Conservation (phyloP, 768 basidiomycete species). For the Lentinula aciculospora region DNA sequence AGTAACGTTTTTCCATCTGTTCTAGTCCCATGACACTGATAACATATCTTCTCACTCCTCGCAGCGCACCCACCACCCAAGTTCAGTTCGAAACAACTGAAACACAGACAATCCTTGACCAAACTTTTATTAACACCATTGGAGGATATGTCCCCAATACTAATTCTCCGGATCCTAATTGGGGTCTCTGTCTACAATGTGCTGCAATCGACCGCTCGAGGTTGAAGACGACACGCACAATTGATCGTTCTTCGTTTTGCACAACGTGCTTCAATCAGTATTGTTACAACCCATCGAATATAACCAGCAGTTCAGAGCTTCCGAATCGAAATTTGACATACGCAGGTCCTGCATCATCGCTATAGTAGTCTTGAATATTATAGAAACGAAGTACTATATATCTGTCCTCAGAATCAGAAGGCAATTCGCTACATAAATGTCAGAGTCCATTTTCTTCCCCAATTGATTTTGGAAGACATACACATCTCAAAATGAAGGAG, state of each 20-base stretch:
- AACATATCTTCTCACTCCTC: constrained; percentile 20
- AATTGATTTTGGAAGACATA: too few relatives aligned
- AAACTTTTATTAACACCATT: constrained; percentile 47
- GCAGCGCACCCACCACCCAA: constrained; percentile 45
- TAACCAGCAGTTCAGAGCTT: constrained; percentile 35
- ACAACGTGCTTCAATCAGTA: constrained; percentile 47
- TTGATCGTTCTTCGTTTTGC: constrained; percentile 34
- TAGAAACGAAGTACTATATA: too few relatives aligned
- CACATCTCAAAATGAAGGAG: background rate
- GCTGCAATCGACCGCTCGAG: constrained; percentile 51
- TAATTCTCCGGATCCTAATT: constrained; percentile 53
- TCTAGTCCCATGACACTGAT: background rate
- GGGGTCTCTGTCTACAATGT: constrained; percentile 66
- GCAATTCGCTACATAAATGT: too few relatives aligned
- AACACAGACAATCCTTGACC: constrained; percentile 52
- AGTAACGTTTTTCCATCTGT: constrained; percentile 30
- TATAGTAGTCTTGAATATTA: background rate
- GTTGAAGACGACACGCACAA: constrained; percentile 22
- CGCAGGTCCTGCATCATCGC: background rate
- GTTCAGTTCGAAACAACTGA: constrained; percentile 56
- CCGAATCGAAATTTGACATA: constrained; percentile 20
- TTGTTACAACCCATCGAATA: constrained; percentile 44
- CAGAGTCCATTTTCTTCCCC: too few relatives aligned
- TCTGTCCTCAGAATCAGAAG: too few relatives aligned
- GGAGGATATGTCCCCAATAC: constrained; percentile 57